phyloP scores from a whole-genome alignment of 2,329 filamentous ascomycete genomes.

The Epichloe baconii region DNA sequence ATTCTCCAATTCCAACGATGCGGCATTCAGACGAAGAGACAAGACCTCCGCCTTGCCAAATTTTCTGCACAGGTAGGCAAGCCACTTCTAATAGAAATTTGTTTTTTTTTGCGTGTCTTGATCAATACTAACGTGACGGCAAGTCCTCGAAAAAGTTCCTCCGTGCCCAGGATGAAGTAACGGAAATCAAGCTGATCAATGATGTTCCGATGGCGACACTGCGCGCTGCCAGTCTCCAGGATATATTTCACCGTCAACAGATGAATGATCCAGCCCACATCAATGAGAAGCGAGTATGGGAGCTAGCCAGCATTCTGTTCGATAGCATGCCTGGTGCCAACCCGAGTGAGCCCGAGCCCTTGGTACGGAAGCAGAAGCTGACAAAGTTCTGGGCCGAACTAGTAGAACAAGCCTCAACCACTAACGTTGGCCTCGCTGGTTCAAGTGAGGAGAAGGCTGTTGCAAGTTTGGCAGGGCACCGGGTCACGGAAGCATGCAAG shows the following conservation, averaged over 20 bases:
- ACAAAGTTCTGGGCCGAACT: constrained; percentile 53
- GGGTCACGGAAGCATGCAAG: constrained; percentile 71
- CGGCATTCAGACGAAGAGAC: constrained; percentile 47
- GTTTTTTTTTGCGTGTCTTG: not conserved
- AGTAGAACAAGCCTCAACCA: constrained; percentile 45
- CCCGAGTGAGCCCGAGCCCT: constrained; percentile 24
- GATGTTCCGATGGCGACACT: constrained; percentile 48
- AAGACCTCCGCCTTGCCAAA: constrained; percentile 52
- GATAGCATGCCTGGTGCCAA: constrained; percentile 44
- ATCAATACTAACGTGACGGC: not conserved
- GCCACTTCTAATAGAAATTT: not conserved
- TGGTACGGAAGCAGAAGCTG: constrained; percentile 48
- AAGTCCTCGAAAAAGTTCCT: constrained; percentile 47
- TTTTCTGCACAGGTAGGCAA: constrained; percentile 41
- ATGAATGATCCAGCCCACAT: constrained; percentile 30
- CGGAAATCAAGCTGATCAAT: constrained; percentile 38
- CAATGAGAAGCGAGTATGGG: constrained; percentile 71
- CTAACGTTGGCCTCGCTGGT: constrained; percentile 42
- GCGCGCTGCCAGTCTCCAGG: constrained; percentile 21
- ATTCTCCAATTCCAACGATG: constrained; percentile 21
- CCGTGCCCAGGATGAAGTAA: constrained; percentile 39
- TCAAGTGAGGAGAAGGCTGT: constrained; percentile 74
- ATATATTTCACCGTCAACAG: constrained; percentile 28
- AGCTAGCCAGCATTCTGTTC: constrained; percentile 75
- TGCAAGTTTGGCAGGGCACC: constrained; percentile 63